Evolutionary conservation across 1,139 yeast genomes (phyloP), one percentile per base, ranked within the genome.

Genomic region (Arxiozyma slooffiae): DNA sequence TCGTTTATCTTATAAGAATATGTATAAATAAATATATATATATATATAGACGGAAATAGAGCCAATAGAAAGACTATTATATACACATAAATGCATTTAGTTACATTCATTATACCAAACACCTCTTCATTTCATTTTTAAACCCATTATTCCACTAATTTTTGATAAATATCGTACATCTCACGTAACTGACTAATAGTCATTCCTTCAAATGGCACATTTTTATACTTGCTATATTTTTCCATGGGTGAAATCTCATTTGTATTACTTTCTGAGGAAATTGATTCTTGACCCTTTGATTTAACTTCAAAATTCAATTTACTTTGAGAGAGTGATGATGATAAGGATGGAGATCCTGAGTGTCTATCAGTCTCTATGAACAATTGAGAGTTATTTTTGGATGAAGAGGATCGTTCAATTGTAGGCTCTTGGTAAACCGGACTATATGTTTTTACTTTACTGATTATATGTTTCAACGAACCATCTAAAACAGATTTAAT

Each of bases 121-220:
- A 17, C 14, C 11, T 42, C 38, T 46, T 17, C 40, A 7, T 21
- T 21, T 42, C 23, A 22, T 26, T 44, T 11, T 20, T 23, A 40
- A 30, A 23, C 40, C 16, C 20, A 16, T 51, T 47, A 56, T 34
- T 57, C 59, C 45, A 58, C 50, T 50, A 58, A 53, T 52, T 53
- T 65, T 58, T 57, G 62, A 50, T 64, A 66, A 23, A 60, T 61
- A 18, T 61, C 63, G 52, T 63, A 66, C 16, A 66, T 44, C 41
- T 58, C 60, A 47, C 52, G 58, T 46, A 66, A 44, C 42, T 66
- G 67, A 23, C 52, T 23, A 14, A 66, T 47, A 34, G 50, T 64
- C 46, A 66, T 44, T 44, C 63, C 66, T 18, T 66, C 67, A 48
- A 66, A 66, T 9, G 56, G 52, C 4, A 49, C 49, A 46, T 57